Evolutionary conservation across 345 rosid genomes (phyloP), one percentile per base, ranked within the genome.

Genomic region (Laguncularia racemosa): DNA sequence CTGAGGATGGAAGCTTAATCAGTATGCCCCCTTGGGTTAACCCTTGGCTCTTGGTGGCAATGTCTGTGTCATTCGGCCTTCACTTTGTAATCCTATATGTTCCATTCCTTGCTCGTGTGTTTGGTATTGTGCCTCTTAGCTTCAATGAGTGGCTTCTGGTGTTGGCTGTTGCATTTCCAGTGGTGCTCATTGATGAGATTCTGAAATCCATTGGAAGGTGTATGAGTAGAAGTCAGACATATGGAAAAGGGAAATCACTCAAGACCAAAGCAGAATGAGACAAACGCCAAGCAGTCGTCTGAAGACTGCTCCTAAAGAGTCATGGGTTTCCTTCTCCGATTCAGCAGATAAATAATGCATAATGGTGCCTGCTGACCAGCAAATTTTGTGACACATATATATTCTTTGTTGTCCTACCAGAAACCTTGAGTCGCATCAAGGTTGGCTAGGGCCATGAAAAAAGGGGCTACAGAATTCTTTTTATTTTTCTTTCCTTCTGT

Each of bases 21-120:
- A 62, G 59, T 12, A 85, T 85, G 92, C 92, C 85, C 13, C 92
- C 92, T 16, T 85, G 92, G 92, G 84, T 85, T 50, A 85, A 85
- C 66, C 92, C 88, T 4, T 82, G 76, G 76, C 88, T 85, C 61
- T 76, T 85, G 12, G 23, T 78, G 47, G 92, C 92, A 44, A 85
- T 82, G 92, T 60, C 73, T 0, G 50, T 85, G 17, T 85, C 92
- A 4, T 85, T 85, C 14, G 83, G 81, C 50, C 58, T 82, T 63
- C 92, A 85, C 78, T 80, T 76, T 59, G 57, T 85, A 73, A 82
- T 85, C 67, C 77, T 85, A 2, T 85, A 85, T 11, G 75, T 80
- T 38, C 92, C 92, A 2, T 73, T 85, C 78, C 79, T 85, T 1
- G 86, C 92, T 18, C 79, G 71, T 52, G 70, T 82, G 7, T 85